phyloP scores from a whole-genome alignment of 2,329 filamentous ascomycete genomes.

The Sordariomycetes sp. region DNA sequence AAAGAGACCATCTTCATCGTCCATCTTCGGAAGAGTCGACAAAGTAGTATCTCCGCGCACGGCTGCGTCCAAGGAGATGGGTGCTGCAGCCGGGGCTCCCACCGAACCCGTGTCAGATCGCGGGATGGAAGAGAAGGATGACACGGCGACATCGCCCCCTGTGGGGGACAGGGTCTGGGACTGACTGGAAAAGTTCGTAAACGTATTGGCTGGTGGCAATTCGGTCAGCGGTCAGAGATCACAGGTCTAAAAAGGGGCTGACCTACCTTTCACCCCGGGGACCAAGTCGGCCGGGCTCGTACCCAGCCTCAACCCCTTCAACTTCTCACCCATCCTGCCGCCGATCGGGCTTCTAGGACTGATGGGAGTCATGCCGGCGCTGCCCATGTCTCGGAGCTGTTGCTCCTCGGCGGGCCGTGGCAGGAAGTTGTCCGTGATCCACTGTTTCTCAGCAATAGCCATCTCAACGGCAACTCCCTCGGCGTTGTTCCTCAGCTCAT shows the following conservation, averaged over 20 bases:
- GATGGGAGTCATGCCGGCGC: slow-evolving; percentile 24
- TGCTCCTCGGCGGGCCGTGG: slow-evolving; percentile 24
- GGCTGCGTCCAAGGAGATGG: slow-evolving; percentile 24
- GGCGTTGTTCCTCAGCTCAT: slow-evolving; percentile 62
- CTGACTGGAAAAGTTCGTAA: slow-evolving; percentile 22
- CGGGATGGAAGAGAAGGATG: slow-evolving; percentile 23
- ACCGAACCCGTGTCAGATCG: slow-evolving; percentile 14
- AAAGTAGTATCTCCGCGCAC: slow-evolving; percentile 12
- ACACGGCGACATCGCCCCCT: slow-evolving; percentile 22
- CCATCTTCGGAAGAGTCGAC: slow-evolving; percentile 13
- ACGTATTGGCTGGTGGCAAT: slow-evolving; percentile 20
- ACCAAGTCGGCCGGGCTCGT: slow-evolving; percentile 60
- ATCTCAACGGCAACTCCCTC: slow-evolving; percentile 81
- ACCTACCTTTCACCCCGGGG: slow-evolving; percentile 43
- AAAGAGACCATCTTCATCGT: slow-evolving; percentile 76
- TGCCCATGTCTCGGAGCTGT: slow-evolving; percentile 40
- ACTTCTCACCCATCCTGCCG: slow-evolving; percentile 68
- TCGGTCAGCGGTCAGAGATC: background rate
- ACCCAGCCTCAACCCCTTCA: slow-evolving; percentile 68
- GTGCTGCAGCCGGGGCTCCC: slow-evolving; percentile 9
- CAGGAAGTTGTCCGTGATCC: slow-evolving; percentile 72
- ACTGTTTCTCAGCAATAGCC: slow-evolving; percentile 73
- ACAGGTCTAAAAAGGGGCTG: no score
- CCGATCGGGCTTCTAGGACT: slow-evolving; percentile 58
- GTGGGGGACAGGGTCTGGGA: slow-evolving; percentile 20